Conservation (phyloP, 2,329 filamentous ascomycete genomes). For the Cordyceps fumosorosea region DNA sequence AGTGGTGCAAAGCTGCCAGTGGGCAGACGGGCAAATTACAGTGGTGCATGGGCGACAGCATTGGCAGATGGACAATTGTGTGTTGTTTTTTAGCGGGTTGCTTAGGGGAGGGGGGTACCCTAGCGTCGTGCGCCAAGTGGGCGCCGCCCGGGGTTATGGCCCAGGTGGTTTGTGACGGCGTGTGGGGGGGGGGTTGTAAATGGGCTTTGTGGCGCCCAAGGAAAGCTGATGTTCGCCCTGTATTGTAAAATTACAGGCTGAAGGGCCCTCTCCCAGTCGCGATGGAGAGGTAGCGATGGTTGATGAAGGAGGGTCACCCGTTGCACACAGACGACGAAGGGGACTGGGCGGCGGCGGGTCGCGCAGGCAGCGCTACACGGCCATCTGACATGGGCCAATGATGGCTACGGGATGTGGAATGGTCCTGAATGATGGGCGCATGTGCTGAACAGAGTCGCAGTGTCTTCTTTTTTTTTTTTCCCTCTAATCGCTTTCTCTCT, state of each 20-base stretch:
- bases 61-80: background rate
- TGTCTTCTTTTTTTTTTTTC: no score
- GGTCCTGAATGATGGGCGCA: slow-evolving; percentile 10
- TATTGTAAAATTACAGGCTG: background rate
- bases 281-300: no score
- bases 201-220: background rate
- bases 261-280: background rate
- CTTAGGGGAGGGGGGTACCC: background rate
- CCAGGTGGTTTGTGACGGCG: background rate
- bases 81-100: background rate
- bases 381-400: slow-evolving; percentile 12
- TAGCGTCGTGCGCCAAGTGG: background rate
- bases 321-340: background rate
- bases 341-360: slow-evolving; percentile 1
- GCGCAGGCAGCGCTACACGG: background rate
- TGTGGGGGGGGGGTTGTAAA: background rate
- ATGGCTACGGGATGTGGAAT: slow-evolving; percentile 7
- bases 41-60: slow-evolving; percentile 5
- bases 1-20: background rate
- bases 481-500: no score
- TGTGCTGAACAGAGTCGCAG: background rate
- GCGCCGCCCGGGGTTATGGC: background rate
- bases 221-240: background rate
- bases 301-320: background rate
- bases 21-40: slow-evolving; percentile 9